Evolutionary conservation across 73 alveolate genomes (phyloP), one percentile per base, ranked within the genome.

Genomic region (Stentor roeselii): DNA sequence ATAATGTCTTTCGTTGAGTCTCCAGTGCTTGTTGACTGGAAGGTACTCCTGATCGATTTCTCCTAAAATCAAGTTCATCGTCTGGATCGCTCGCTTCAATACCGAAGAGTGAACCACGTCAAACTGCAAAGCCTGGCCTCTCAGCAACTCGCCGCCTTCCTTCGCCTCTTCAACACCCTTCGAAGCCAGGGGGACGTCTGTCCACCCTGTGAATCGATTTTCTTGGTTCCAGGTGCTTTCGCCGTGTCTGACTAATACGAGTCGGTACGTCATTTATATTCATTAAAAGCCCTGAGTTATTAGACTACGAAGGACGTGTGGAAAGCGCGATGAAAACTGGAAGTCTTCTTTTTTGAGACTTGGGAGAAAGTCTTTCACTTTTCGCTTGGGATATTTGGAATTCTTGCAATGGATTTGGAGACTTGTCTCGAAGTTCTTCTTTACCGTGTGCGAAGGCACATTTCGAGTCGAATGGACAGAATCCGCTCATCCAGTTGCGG

Each of bases 161-260:
- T 78, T 88, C 3, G 98, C 99, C 87, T 96, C 99, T 77, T 95
- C 89, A 60, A 89, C 78, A 35, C 99, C 99, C 80, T 86, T 93
- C n/a, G 83, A 86, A 3, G 99, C 83, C 38, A 96, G 93, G 6
- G 92, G 91, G 21, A 95, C 99, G 90, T 97, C 99, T 39, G 95
- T 96, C 99, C 99, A 97, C 40, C 99, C 99, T 1, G 99, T 97
- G 91, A 97, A 97, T 85, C 97, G 60, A 86, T 97, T 96, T 84
- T 93, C 99, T 76, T 89, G 88, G 92, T 97, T 97, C 98, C 98
- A 97, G 39, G 83, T 42, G 37, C 96, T 83, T 93, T 97, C 99
- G 37, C 99, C 99, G 86, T 97, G 99, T 84, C 99, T 93, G 42
- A 96, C 91, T 82, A 97, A 90, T 92, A 75, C 59, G 3, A 87